A percentile compares a stretch with the other conserved stretches of the same genome.
Conservation (phyloP, 2,329 filamentous ascomycete genomes). For the Berkeleyomyces rouxiae region DNA sequence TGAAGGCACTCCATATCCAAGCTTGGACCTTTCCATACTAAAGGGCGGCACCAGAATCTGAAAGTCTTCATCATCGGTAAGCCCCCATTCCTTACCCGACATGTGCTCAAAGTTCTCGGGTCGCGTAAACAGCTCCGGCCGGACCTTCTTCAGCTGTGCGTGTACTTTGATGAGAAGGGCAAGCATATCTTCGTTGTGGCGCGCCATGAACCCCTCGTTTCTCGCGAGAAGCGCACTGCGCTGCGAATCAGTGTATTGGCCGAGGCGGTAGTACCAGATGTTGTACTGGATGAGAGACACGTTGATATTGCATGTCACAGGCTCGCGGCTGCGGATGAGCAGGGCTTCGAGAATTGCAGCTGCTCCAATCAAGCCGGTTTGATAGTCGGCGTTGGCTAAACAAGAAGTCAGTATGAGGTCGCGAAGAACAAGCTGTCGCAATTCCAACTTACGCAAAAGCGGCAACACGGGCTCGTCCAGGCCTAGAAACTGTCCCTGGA, state of each 20-base stretch:
- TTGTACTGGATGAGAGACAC: conserved; percentile 19
- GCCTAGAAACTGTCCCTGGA: conserved; percentile 46
- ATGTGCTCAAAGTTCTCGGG: conserved; percentile 13
- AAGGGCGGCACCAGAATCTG: conserved; percentile 12
- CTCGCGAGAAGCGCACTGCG: conserved; percentile 13
- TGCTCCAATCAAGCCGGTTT: conserved; percentile 16
- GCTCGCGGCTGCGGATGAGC: conserved; percentile 14
- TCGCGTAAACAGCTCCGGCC: conserved; percentile 12
- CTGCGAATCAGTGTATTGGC: conserved; percentile 15
- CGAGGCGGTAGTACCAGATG: conserved; percentile 17
- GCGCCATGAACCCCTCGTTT: conserved; percentile 14
- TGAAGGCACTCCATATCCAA: conserved; percentile 10
- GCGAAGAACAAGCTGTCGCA: not conserved
- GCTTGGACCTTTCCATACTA: conserved; percentile 4
- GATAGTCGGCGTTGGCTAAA: conserved; percentile 17
- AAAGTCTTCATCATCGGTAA: conserved; percentile 8
- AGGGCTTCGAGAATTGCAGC: conserved; percentile 15
- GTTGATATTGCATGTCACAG: conserved; percentile 17
- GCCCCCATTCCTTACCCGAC: conserved; percentile 12
- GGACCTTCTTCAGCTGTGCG: conserved; percentile 7
- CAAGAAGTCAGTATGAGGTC: not conserved
- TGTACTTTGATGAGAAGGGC: conserved; percentile 9
- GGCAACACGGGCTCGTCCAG: conserved; percentile 47
- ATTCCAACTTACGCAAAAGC: conserved; percentile 35
- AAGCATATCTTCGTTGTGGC: conserved; percentile 17